Conservation (phyloP, 2,329 filamentous ascomycete species). For the Cladosporium halotolerans region DNA sequence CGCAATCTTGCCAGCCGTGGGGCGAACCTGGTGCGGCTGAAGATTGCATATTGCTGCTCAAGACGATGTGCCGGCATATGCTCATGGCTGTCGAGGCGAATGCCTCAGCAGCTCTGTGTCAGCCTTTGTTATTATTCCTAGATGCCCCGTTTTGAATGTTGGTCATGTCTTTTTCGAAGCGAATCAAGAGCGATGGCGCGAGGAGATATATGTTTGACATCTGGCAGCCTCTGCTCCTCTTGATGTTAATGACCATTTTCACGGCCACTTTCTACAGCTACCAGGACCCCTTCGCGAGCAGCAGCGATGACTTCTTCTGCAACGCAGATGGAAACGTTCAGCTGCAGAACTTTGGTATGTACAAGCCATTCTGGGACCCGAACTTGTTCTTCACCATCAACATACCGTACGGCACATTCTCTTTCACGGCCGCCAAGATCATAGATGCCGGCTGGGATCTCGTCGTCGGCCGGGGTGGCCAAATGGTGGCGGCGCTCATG, state of each 20-base stretch:
- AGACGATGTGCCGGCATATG: too few relatives aligned
- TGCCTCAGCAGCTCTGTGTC: too few relatives aligned
- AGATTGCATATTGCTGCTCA: too few relatives aligned
- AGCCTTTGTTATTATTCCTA: too few relatives aligned
- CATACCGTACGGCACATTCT: slow-evolving; percentile 11
- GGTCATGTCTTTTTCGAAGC: too few relatives aligned
- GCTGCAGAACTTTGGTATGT: neutral
- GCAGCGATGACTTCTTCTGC: neutral
- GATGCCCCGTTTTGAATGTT: too few relatives aligned
- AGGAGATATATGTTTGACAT: neutral
- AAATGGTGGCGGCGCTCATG: slow-evolving; percentile 9
- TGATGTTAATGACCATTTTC: neutral
- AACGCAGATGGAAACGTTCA: slow-evolving; percentile 7
- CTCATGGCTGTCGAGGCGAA: too few relatives aligned
- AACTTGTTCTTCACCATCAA: slow-evolving; percentile 12
- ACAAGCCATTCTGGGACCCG: slow-evolving; percentile 13
- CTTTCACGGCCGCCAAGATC: slow-evolving; percentile 13
- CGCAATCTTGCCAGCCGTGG: too few relatives aligned
- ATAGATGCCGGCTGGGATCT: slow-evolving; percentile 17
- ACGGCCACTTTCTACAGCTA: neutral
- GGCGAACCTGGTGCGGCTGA: too few relatives aligned
- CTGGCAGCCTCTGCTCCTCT: neutral
- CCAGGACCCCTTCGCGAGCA: neutral
- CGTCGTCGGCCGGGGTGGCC: slow-evolving; percentile 13
- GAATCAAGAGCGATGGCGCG: neutral